Base-by-base conservation (phyloP, 208 protist genomes). In the Naegleria lovaniensis region DNA sequence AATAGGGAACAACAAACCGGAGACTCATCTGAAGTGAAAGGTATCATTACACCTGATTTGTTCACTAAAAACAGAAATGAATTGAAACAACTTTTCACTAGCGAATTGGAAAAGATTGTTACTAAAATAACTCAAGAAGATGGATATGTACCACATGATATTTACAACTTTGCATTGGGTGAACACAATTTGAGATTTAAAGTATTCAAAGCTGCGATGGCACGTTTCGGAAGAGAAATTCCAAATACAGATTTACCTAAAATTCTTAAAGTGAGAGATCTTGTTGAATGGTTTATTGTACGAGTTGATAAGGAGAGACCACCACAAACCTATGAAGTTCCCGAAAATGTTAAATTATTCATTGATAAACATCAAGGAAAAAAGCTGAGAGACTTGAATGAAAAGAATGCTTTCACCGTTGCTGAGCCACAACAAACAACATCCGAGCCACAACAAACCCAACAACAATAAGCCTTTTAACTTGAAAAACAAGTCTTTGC, bases 331-430 rank as follows among this genome's bases (percentile, higher is more conserved):
- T 85, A 43, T 43, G 38, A 43, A 85, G 36, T 85, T 15, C 79
- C 79, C 38, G 79, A 85, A 39, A 85, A 85, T 85, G 79, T 85
- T 39, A 85, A 85, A 85, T 43, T 85, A 43, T 85, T 85, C n/a
- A 43, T 85, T 85, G 79, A 85, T 25, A 85, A 85, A 43, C 79
- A 85, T 85, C 38, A 85, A 85, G 38, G 38, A 43, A 25, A 16
- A 43, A 85, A 16, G 13, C 5, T 13, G 15, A 39, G 79, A 39
- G 43, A 43, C 13, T 5, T 36, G 41, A 85, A 85, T 11, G 38
- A 43, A 40, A 84, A 40, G 38, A 38, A 25, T n/a, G n/a, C 79
- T 0, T 85, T 85, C 22, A 25, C 0, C 33, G 36, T 16, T n/a
- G n/a, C n/a, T n/a, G n/a, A n/a, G n/a, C 5, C 38, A 13, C 15